A percentile compares a stretch with the other conserved stretches of the same genome.
Conservation (phyloP, 192 early-diverging fungal species). For the Mortierella alpina region DNA sequence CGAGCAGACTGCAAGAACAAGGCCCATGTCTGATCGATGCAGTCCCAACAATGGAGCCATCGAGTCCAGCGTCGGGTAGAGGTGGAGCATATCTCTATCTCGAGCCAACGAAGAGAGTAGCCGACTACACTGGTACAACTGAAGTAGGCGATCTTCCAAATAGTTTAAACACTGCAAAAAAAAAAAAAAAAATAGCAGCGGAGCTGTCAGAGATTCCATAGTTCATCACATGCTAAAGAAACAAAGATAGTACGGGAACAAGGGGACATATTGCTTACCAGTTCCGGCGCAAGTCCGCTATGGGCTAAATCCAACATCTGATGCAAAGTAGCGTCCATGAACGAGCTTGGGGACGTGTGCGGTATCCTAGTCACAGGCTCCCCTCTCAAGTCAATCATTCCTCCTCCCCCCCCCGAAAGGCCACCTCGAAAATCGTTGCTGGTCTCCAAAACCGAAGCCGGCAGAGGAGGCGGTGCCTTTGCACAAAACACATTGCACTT, state of each 20-base stretch:
- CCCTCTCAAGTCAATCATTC: conserved; percentile 22
- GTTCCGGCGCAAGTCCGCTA: conserved; percentile 55
- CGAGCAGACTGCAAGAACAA: conserved; percentile 38
- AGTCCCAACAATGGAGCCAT: conserved; percentile 34
- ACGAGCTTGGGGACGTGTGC: conserved; percentile 21
- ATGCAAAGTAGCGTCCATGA: conserved; percentile 31
- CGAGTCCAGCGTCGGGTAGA: conserved; percentile 17
- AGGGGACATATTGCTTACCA: conserved; percentile 34
- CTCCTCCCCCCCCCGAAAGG: neutral
- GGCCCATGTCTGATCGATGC: conserved; percentile 49
- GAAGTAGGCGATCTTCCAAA: conserved; percentile 59
- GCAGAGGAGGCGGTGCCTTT: conserved; percentile 16
- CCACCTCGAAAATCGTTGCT: conserved; percentile 13
- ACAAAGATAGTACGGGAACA: neutral
- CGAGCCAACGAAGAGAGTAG: conserved; percentile 18
- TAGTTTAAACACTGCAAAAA: conserved; percentile 54
- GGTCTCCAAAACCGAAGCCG: conserved; percentile 15
- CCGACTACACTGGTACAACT: conserved; percentile 39
- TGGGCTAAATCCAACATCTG: conserved; percentile 32
- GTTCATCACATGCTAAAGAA: neutral
- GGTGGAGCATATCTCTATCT: conserved; percentile 22
- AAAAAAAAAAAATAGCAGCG: neutral
- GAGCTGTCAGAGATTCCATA: neutral
- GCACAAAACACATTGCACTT: conserved; percentile 42
- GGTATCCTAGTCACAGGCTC: conserved; percentile 26